Percentiles rank a stretch among this genome's conserved stretches.
phyloP scores from a whole-genome alignment of 139 green algal species.

The Picochlorum sp. region DNA sequence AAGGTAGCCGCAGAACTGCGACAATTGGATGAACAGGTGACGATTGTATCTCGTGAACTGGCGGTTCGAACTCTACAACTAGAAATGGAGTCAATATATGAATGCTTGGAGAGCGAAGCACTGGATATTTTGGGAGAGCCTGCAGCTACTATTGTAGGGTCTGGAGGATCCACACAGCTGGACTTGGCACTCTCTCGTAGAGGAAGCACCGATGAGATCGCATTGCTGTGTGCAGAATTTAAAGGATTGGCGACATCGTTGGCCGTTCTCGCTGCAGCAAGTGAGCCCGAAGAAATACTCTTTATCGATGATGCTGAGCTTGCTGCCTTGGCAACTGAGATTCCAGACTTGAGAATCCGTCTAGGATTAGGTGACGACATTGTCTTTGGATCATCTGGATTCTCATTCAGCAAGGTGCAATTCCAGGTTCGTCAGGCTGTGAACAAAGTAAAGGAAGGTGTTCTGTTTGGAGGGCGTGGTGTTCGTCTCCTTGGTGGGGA shows the following conservation, averaged over 20 bases:
- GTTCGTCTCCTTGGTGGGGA: conserved; percentile 71
- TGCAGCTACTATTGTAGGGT: background rate
- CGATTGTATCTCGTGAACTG: conserved; percentile 23
- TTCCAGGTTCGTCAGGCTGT: conserved; percentile 45
- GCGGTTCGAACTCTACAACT: conserved; percentile 71
- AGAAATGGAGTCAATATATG: conserved; percentile 85
- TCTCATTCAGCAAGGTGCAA: conserved; percentile 51
- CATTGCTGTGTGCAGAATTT: conserved; percentile 84
- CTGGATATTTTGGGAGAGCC: conserved; percentile 52
- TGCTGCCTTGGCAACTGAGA: conserved; percentile 65
- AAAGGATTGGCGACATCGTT: conserved; percentile 71
- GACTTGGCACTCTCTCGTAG: conserved; percentile 27
- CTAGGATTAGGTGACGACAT: conserved; percentile 64
- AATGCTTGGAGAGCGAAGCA: conserved; percentile 77
- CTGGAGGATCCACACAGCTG: conserved; percentile 8
- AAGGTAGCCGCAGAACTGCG: conserved; percentile 66
- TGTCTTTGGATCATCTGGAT: conserved; percentile 58
- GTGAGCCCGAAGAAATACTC: conserved; percentile 34
- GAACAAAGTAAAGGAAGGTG: conserved; percentile 53
- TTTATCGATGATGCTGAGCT: conserved; percentile 57
- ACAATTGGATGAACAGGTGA: conserved; percentile 68
- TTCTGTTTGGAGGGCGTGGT: conserved; percentile 72
- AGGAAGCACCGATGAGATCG: conserved; percentile 65
- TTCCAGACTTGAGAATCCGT: conserved; percentile 76
- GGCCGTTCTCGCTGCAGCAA: conserved; percentile 32